Percentiles rank a stretch among this genome's conserved stretches.
These are phyloP conservation scores for Trametes villosa DNA, from an alignment of 768 basidiomycete genomes.

Conservation along the genomic window DNA sequence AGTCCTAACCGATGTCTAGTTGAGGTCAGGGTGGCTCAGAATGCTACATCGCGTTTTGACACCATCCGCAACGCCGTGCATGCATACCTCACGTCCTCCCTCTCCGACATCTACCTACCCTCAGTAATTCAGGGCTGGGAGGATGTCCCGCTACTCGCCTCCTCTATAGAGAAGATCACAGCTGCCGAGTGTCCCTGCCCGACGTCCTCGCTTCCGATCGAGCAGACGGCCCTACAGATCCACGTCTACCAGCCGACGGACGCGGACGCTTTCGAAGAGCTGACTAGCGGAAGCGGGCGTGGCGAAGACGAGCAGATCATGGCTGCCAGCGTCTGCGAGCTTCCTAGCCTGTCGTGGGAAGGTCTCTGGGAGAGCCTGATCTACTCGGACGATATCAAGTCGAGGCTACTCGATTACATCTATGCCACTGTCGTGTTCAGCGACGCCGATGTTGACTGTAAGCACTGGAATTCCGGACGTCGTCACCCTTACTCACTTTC, in stretches of 20 bases:
- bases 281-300: slow-evolving; percentile 53
- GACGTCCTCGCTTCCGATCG: slow-evolving; percentile 50
- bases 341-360: slow-evolving; percentile 84
- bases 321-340: slow-evolving; percentile 88
- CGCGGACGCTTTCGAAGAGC: slow-evolving; percentile 72
- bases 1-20: slow-evolving; percentile 47
- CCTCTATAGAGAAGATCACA: slow-evolving; percentile 76
- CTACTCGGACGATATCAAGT: slow-evolving; percentile 83
- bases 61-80: slow-evolving; percentile 69
- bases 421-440: slow-evolving; percentile 93
- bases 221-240: slow-evolving; percentile 70
- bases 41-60: slow-evolving; percentile 75
- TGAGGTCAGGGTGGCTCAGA: slow-evolving; percentile 76
- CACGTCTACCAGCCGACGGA: slow-evolving; percentile 88
- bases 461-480: slow-evolving; percentile 34
- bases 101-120: slow-evolving; percentile 69
- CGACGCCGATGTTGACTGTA: slow-evolving; percentile 85
- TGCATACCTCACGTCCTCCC: slow-evolving; percentile 56
- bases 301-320: slow-evolving; percentile 75
- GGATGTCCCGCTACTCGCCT: slow-evolving; percentile 66
- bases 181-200: slow-evolving; percentile 73
- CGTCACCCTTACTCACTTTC: slow-evolving; percentile 7
- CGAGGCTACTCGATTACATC: slow-evolving; percentile 90
- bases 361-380: slow-evolving; percentile 94
- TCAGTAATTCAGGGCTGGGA: slow-evolving; percentile 82